Percentiles rank a stretch among this genome's conserved stretches.
Conservation (phyloP, 306 rosid genomes). For the Acacia acuminata region DNA sequence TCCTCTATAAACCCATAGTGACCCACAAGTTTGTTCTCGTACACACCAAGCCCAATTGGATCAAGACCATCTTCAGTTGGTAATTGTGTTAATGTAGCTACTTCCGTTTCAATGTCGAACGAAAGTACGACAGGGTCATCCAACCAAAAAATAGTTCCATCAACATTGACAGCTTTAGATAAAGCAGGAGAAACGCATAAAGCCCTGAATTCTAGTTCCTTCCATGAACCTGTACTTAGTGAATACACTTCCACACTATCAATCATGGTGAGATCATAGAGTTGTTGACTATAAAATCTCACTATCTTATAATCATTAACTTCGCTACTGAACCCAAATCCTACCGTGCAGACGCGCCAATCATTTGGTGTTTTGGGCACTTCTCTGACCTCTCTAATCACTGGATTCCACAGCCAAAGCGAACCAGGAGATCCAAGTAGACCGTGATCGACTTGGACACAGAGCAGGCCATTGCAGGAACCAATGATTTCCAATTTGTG, state of each 20-base stretch:
- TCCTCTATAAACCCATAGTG: no score
- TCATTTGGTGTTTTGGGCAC: not conserved
- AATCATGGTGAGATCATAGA: no score
- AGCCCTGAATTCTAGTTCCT: no score
- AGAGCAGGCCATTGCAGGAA: not conserved
- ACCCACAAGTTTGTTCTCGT: not conserved
- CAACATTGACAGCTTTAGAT: not conserved
- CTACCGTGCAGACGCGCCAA: not conserved
- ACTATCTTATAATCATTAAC: not conserved
- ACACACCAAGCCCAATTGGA: not conserved
- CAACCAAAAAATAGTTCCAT: not conserved
- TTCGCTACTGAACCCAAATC: not conserved
- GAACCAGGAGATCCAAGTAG: not conserved
- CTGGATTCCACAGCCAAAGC: not conserved
- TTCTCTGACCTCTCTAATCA: not conserved
- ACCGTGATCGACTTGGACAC: not conserved
- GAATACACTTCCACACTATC: not conserved
- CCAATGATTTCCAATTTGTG: not conserved
- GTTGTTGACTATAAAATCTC: not conserved
- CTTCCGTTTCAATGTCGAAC: not conserved
- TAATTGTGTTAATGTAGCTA: not conserved
- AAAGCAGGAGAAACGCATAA: no score
- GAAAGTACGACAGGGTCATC: no score
- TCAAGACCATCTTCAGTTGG: not conserved
- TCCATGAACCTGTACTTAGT: not conserved